Evolutionary conservation across 768 basidiomycete species (phyloP).

Genomic region (Lyophyllum shimeji): DNA sequence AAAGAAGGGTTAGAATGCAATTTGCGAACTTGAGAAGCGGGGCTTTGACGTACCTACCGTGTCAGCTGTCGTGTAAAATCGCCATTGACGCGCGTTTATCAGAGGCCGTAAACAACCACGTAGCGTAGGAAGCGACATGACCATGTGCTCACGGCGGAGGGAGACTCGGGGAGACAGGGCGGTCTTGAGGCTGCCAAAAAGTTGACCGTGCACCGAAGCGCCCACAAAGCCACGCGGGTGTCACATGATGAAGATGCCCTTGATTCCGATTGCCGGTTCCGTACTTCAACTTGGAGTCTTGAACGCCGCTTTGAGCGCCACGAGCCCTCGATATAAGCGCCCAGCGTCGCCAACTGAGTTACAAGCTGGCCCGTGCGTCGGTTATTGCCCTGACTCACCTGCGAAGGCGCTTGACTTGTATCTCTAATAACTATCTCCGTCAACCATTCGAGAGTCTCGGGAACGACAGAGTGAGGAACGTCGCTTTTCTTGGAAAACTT

Average conservation of each 20-base stretch:
- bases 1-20: neutral
- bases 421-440: neutral
- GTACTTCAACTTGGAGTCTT: no score
- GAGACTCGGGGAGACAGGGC: neutral
- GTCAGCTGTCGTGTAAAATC: slow-evolving; percentile 7
- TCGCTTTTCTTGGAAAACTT: neutral
- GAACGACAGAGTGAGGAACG: neutral
- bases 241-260: neutral
- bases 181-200: neutral
- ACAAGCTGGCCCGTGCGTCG: no score
- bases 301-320: no score
- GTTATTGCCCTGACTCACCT: neutral
- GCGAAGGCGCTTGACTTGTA: neutral
- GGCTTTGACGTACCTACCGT: slow-evolving; percentile 5
- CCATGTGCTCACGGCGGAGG: neutral
- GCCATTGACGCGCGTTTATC: slow-evolving; percentile 4
- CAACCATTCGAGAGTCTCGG: neutral
- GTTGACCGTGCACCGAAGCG: no score
- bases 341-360: no score
- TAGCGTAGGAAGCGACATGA: slow-evolving; percentile 4
- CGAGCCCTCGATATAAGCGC: no score
- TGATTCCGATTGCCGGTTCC: neutral
- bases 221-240: neutral
- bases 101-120: neutral
- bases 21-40: neutral